These are phyloP conservation scores for Arabis hirsuta DNA, from an alignment of 345 rosid genomes.

Conservation along the genomic window DNA sequence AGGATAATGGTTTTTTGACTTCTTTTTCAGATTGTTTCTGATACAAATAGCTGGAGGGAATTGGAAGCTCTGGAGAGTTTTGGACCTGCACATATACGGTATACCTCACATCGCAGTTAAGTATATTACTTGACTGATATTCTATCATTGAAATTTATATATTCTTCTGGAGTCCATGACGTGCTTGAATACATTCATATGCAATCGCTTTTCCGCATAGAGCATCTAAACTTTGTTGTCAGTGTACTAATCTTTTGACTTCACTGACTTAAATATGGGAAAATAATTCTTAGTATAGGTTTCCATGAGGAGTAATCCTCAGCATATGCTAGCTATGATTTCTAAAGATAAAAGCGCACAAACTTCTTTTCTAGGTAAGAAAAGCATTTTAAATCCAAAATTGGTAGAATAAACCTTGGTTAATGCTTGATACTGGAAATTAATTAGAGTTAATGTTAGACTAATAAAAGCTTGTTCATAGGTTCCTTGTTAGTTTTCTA, in stretches of 20 bases:
- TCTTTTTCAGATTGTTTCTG: slow-evolving; percentile 33
- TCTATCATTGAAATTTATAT: neutral
- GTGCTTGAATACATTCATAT: slow-evolving; percentile 30
- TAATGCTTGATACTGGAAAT: slow-evolving; percentile 30
- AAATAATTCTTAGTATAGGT: slow-evolving; percentile 17
- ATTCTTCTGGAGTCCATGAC: slow-evolving; percentile 8
- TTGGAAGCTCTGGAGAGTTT: slow-evolving; percentile 22
- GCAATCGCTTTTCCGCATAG: slow-evolving; percentile 21
- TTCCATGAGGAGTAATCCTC: slow-evolving; percentile 34
- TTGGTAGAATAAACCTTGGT: slow-evolving; percentile 37
- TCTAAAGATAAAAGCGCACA: slow-evolving; percentile 2
- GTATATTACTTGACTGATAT: slow-evolving; percentile 20
- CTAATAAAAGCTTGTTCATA: slow-evolving; percentile 25
- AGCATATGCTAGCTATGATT: slow-evolving; percentile 42
- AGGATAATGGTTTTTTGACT: slow-evolving; percentile 3
- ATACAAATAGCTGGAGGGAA: slow-evolving; percentile 9
- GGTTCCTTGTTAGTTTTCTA: slow-evolving; percentile 32
- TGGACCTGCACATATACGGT: slow-evolving; percentile 14
- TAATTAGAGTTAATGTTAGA: slow-evolving; percentile 28
- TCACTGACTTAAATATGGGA: slow-evolving; percentile 14
- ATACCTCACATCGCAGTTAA: slow-evolving; percentile 30
- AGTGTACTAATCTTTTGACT: slow-evolving; percentile 33
- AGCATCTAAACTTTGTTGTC: slow-evolving; percentile 29
- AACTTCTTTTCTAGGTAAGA: slow-evolving; percentile 20
- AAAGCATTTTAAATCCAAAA: neutral